Evolutionary conservation across 148 eudicot genomes (phyloP), one percentile per base, ranked within the genome.

Genomic region (Camellia granthamiana): DNA sequence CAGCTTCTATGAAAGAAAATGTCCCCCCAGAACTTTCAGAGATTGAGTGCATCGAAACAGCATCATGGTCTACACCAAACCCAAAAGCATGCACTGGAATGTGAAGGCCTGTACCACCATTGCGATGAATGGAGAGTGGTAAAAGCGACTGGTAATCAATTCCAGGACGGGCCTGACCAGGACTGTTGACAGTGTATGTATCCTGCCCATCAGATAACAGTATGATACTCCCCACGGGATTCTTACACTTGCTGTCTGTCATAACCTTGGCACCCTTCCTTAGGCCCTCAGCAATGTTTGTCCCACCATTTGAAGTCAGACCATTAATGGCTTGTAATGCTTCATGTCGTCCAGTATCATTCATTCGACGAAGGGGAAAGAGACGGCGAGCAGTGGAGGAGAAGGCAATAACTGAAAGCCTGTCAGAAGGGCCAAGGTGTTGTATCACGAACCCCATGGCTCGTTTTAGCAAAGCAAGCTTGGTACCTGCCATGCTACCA

Each of bases 401-500:
- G 80, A 89, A 89, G 38, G 92, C 87, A 42, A 89, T 82, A 42
- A 89, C 92, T 1, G 92, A 89, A 51, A 89, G 86, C 78, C 92
- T 78, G 73, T 89, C 92, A 10, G 76, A 67, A 30, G 88, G 87
- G 41, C 92, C 88, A 59, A 89, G 83, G 47, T 87, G 83, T 49
- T 87, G 90, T 11, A 89, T 87, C 38, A 89, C 90, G 19, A 87
- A 89, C 0, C 92, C 92, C 90, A 87, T 87, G 43, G 92, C 92
- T 18, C 87, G 84, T 77, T 89, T 89, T 3, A 89, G 86, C 80
- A 89, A 69, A 38, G 88, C 88, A n/a, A 89, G 88, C 84, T 89
- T 89, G 19, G 92, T 84, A 63, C 92, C 92, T 5, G 90, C 83
- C 92, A 89, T 89, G 86, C 92, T 89, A 46, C 92, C 92, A 67